Percentiles rank a stretch among this genome's conserved stretches.
These are phyloP conservation scores for Phenoliferia sp. DNA, from an alignment of 1,284 basidiomycete species.

Conservation along the genomic window DNA sequence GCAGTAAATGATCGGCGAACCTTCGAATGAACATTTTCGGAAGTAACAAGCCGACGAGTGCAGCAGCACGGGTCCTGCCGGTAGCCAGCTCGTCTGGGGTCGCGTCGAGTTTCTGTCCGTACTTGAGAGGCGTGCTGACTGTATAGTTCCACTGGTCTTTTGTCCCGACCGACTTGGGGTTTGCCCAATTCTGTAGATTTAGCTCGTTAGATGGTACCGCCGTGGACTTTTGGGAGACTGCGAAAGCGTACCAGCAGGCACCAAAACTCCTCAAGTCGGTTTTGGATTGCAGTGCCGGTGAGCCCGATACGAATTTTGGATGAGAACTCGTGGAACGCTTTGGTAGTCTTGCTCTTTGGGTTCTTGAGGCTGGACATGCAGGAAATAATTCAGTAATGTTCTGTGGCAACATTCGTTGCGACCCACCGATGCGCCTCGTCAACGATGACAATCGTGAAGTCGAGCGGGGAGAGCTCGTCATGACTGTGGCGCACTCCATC, in stretches of 20 bases:
- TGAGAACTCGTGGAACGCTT: constrained; percentile 59
- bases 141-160: constrained; percentile 18
- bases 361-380: constrained; percentile 58
- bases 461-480: constrained; percentile 56
- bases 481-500: constrained; percentile 65
- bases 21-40: constrained; percentile 71
- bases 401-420: too few species aligned
- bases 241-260: constrained; percentile 59
- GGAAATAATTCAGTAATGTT: neutral
- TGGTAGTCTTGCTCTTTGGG: constrained; percentile 54
- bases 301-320: constrained; percentile 66
- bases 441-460: constrained; percentile 56
- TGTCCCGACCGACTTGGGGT: constrained; percentile 52
- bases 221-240: neutral
- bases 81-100: constrained; percentile 58
- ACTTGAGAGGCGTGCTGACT: constrained; percentile 50
- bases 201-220: too few species aligned
- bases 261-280: constrained; percentile 76
- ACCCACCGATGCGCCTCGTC: constrained; percentile 73
- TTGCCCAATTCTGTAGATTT: constrained; percentile 41
- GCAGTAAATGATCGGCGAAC: constrained; percentile 42
- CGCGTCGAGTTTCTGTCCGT: constrained; percentile 58
- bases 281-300: constrained; percentile 78
- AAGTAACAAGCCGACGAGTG: constrained; percentile 59
- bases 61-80: constrained; percentile 45